Evolutionary conservation across 2,329 filamentous ascomycete species (phyloP), one percentile per base, ranked within the genome.

Genomic region (Botrytis fragariae): DNA sequence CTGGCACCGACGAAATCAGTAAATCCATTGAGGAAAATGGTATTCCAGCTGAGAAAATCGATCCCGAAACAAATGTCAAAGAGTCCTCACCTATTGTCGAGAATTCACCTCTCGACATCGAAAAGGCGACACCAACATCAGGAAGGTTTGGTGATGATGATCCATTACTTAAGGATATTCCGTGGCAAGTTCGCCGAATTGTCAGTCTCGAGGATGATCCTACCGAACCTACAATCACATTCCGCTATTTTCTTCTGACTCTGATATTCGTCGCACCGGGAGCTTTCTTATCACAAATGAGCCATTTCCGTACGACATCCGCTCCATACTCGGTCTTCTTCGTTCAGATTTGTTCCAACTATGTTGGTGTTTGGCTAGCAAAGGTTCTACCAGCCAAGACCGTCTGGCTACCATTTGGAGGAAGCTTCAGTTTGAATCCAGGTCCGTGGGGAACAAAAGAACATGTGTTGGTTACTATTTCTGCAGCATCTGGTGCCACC

Each of bases 201-300:
- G 87, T 90, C 76, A 88, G 85, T 77, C 82, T 90, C 74, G 84
- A 85, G 32, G 88, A 90, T 77, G 87, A 90, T 76, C 84, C 87
- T 0, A 84, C 81, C 4, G 81, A 88, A 42, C 86, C 86, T 0
- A 88, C 87, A 20, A 81, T 90, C 35, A 90, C 88, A 1, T 90
- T 90, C 75, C 86, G 88, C 39, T 90, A 89, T 77, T 88, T 89
- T 77, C 69, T 90, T 37, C 81, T 90, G 37, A 84, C 85, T 8
- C 79, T 87, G 72, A 74, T 90, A 29, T 89, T 89, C 76, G 85
- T 89, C 62, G 83, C 85, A 0, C 87, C 88, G 0, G 88, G 88
- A 3, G 88, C 88, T 2, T 87, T 90, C 75, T 78, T 90, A 3
- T 87, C 86, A 8, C 85, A 87, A 77, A 86, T 89, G 84, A 85